Conservation (phyloP, 2,329 filamentous ascomycete species). For the Eutypa lata region DNA sequence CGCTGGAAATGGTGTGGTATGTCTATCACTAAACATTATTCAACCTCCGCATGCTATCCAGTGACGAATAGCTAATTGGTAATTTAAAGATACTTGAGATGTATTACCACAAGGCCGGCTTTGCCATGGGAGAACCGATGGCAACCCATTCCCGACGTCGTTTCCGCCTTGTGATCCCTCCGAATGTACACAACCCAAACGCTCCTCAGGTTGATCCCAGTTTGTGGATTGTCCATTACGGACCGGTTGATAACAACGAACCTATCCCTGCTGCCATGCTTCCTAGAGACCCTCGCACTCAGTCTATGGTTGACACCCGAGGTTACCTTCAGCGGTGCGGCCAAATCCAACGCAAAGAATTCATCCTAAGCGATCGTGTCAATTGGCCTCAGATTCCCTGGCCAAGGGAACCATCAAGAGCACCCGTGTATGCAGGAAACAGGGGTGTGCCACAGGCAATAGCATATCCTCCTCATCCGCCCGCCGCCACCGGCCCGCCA, state of each 20-base stretch:
- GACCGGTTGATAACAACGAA: slow-evolving; percentile 69
- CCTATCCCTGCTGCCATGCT: slow-evolving; percentile 68
- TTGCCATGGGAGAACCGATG: slow-evolving; percentile 69
- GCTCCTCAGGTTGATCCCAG: slow-evolving; percentile 72
- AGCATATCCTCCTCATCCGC: slow-evolving; percentile 57
- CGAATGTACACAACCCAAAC: slow-evolving; percentile 66
- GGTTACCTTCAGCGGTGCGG: slow-evolving; percentile 70
- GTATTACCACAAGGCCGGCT: slow-evolving; percentile 78
- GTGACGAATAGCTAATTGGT: neutral
- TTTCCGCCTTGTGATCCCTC: slow-evolving; percentile 72
- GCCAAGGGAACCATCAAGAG: slow-evolving; percentile 50
- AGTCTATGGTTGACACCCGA: slow-evolving; percentile 58
- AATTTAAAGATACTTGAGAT: slow-evolving; percentile 77
- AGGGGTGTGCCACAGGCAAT: slow-evolving; percentile 56
- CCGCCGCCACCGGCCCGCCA: slow-evolving; percentile 44
- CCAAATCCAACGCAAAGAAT: slow-evolving; percentile 84
- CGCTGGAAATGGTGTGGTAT: slow-evolving; percentile 57
- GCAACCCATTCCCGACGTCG: slow-evolving; percentile 78
- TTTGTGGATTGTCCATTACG: slow-evolving; percentile 90
- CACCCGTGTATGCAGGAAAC: slow-evolving; percentile 49
- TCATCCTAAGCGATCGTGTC: slow-evolving; percentile 84
- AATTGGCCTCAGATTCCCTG: slow-evolving; percentile 87
- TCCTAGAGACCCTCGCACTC: slow-evolving; percentile 59
- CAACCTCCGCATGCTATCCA: no score
- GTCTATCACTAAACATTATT: no score